These are phyloP conservation scores for Paraglomus brasilianum DNA, from an alignment of 192 early-diverging fungal genomes.

Conservation along the genomic window DNA sequence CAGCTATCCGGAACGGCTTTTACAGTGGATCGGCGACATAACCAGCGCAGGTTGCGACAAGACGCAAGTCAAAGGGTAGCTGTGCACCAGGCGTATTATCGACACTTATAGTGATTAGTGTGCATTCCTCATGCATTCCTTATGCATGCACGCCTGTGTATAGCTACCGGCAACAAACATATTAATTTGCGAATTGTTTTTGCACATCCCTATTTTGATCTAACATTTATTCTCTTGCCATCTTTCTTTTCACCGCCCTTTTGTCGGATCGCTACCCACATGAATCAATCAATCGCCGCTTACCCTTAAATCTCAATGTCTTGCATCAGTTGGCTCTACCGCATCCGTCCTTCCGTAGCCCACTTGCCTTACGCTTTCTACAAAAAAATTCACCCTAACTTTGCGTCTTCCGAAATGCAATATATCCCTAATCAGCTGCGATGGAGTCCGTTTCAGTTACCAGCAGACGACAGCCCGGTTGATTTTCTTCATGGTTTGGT, in stretches of 20 bases:
- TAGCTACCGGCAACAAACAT: background rate
- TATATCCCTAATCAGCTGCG: constrained; percentile 86
- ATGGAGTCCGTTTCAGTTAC: constrained; percentile 87
- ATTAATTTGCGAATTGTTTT: too few species aligned
- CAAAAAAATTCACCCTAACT: constrained; percentile 27
- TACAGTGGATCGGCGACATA: constrained; percentile 75
- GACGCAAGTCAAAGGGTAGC: background rate
- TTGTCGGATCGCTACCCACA: background rate
- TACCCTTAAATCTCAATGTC: background rate
- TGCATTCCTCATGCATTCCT: background rate
- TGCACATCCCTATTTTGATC: too few species aligned
- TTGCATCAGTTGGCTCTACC: constrained; percentile 84
- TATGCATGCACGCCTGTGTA: too few species aligned
- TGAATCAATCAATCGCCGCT: constrained; percentile 10
- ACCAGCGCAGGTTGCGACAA: constrained; percentile 66
- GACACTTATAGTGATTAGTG: background rate
- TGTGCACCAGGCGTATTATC: too few species aligned
- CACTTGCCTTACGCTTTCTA: constrained; percentile 66
- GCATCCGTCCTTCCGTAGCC: constrained; percentile 87
- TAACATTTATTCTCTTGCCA: background rate
- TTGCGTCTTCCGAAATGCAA: constrained; percentile 47
- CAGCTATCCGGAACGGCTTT: constrained; percentile 93
- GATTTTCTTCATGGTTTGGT: constrained; percentile 86
- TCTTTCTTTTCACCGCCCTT: background rate
- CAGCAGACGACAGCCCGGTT: constrained; percentile 45